Percentiles rank a stretch among this genome's conserved stretches.
Evolutionary conservation across 2,329 filamentous ascomycete genomes (phyloP).

Genomic region (Penicillium sp.): DNA sequence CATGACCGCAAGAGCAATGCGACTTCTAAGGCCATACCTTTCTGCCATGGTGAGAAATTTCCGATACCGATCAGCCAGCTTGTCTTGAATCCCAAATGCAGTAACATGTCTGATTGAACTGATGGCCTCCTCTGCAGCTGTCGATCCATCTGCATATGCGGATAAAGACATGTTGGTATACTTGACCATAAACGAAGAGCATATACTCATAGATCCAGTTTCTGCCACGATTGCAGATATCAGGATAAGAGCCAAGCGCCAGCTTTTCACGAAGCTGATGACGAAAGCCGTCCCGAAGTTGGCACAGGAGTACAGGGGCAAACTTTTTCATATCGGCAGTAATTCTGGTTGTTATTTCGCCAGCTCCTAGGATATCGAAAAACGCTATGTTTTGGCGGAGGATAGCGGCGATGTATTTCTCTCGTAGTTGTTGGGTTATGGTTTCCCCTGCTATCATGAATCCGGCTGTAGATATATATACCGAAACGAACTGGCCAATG

Average conservation of each 20-base stretch:
- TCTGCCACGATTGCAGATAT: neutral
- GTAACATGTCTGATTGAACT: neutral
- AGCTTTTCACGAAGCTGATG: neutral
- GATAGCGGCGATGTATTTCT: slow-evolving; percentile 66
- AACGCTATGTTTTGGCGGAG: slow-evolving; percentile 78
- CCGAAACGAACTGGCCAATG: neutral
- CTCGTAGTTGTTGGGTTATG: neutral
- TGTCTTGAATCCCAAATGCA: neutral
- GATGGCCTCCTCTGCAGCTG: neutral
- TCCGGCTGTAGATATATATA: neutral
- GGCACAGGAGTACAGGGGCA: neutral
- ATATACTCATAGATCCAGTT: neutral
- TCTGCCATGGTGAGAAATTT: neutral
- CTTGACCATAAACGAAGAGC: neutral
- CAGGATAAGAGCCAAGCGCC: neutral
- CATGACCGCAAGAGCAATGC: neutral
- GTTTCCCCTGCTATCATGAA: neutral
- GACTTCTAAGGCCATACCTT: neutral
- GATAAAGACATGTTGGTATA: neutral
- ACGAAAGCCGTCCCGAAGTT: neutral
- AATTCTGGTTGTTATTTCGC: slow-evolving; percentile 81
- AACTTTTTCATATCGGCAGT: slow-evolving; percentile 77
- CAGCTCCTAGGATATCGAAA: slow-evolving; percentile 79
- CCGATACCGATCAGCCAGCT: neutral
- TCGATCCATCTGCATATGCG: neutral